Base-by-base conservation (phyloP, 1,284 basidiomycete genomes). In the Neonothopanus nambi region DNA sequence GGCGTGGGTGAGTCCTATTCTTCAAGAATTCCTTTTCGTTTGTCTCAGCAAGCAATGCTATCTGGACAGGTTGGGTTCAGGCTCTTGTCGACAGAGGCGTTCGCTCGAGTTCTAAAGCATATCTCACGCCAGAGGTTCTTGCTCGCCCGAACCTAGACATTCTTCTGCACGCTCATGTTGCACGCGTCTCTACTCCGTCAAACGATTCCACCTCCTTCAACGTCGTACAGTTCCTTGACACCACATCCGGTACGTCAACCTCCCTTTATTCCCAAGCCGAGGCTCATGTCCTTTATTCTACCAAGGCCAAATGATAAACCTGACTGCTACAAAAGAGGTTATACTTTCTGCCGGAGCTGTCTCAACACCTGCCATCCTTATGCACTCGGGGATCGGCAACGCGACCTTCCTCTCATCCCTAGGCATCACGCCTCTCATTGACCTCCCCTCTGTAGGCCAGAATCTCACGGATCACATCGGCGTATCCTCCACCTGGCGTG, bases 371-470 rank as follows among this genome's bases (percentile, higher is more conserved):
- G 74, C 76, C 44, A 66, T 80, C 21, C 70, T 80, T 12, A 62
- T 74, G 43, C 67, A 74, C 37, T 78, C 76, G 12, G 79, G 80
- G 23, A 77, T 81, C 53, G 79, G 80, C 13, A 52, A 65, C 45
- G 18, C 57, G 5, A 40, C 56, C 1, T 49, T 57, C 5, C 59
- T 73, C 8, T 20, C 46, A 9, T 45, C 45, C 1, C n/a, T 66
- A 2, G 64, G 64, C 0, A 62, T 72, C 28, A 33, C 54, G 21
- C 49, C 67, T 1, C 57, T 73, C 9, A 55, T 71, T 8, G 53
- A 70, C 58, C 56, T 70, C 2, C 70, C 71, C 5, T 63, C 67
- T 49, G 76, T 78, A 26, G 78, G 79, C 13, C 67, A 74, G 60
- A 79, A 80, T 58, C 61, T 81, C 20, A 61, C 63, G 23, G 75